Evolutionary conservation across 177 flowering plant species (phyloP), one percentile per base, ranked within the genome.

Genomic region (Vitis hybrid): DNA sequence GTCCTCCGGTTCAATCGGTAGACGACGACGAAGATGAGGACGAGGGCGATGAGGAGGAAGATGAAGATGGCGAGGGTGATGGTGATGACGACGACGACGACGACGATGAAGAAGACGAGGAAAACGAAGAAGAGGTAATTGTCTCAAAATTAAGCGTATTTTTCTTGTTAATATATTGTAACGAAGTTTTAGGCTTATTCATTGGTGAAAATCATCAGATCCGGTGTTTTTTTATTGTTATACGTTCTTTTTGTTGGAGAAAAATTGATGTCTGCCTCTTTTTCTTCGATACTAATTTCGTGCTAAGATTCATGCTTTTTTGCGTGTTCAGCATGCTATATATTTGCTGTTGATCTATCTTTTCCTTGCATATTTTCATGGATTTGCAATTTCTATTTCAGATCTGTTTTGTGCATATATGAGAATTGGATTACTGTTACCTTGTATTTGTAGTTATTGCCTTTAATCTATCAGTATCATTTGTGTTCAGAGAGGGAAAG

Each of bases 31-130:
- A 81, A 2, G 84, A 79, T 0, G 85, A 68, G 0, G 85, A 80
- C 1, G 83, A 78, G 0, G 87, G 77, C 0, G 85, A 81, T 2
- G 85, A 65, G 0, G 83, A 68, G 0, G 86, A 69, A 0, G 86
- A 70, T 0, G 85, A 65, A 0, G 85, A 60, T 0, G 88, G 65
- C 2, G 86, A 68, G 6, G 87, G 62, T 3, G 87, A 64, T 9
- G 86, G 65, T 4, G 89, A 75, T 0, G 86, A 71, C 3, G 88
- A 79, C 18, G 88, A 73, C 7, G 86, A 72, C 7, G 85, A 78
- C 17, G 89, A 74, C 2, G 84, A 70, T n/a, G 85, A 71, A 8
- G 84, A 75, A 7, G 84, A 74, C 10, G 80, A 68, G 2, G 85
- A 82, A 21, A 78, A 78, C 2, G 79, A 68, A 10, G 85, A 75